Evolutionary conservation across 2,329 filamentous ascomycete genomes (phyloP).

Genomic region (Nigrograna mackinnonii): DNA sequence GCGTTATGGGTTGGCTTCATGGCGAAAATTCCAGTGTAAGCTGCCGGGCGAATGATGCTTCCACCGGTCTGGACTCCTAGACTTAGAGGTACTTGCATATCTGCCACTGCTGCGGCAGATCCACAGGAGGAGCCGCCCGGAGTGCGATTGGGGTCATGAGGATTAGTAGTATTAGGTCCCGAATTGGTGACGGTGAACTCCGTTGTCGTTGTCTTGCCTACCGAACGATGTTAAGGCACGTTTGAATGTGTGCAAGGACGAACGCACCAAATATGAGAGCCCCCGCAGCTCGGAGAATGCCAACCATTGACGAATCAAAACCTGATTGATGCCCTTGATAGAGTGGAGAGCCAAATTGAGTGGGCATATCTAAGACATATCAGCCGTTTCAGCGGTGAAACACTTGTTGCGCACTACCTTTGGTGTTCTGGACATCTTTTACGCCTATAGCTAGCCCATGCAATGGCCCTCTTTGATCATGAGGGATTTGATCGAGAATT

Average conservation of each 20-base stretch:
- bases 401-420: conserved; percentile 1
- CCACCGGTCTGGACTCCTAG: neutral
- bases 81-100: neutral
- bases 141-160: neutral
- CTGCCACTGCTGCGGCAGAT: neutral
- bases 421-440: conserved; percentile 1
- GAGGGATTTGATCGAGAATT: neutral
- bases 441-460: conserved; percentile 1
- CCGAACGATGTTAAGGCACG: neutral
- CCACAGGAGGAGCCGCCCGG: neutral
- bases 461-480: neutral
- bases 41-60: too few relatives aligned
- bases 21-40: too few relatives aligned
- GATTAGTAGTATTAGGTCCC: neutral
- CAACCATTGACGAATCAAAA: conserved; percentile 1
- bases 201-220: conserved; percentile 1
- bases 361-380: conserved; percentile 1
- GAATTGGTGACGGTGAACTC: neutral
- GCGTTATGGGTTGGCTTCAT: too few relatives aligned
- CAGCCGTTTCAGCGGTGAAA: neutral
- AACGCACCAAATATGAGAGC: neutral
- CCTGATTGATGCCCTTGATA: neutral
- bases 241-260: neutral
- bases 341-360: neutral
- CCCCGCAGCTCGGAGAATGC: conserved; percentile 1